A percentile compares a stretch with the other conserved stretches of the same genome.
Conservation (phyloP, 345 rosid species). For the Trapa incisa region DNA sequence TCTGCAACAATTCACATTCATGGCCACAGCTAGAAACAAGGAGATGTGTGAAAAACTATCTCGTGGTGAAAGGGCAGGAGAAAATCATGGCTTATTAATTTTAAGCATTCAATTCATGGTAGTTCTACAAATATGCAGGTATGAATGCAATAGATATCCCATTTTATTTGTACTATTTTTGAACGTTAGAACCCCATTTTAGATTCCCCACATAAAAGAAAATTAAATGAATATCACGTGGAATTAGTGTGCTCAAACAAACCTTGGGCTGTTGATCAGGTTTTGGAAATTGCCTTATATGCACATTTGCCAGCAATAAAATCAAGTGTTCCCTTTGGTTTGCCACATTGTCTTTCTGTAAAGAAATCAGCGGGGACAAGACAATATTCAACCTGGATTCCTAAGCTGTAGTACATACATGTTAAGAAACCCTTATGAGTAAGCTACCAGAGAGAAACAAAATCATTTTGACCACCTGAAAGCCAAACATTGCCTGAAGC, state of each 20-base stretch:
- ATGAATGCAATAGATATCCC: background rate
- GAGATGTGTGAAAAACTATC: background rate
- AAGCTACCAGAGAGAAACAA: background rate
- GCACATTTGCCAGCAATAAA: conserved; percentile 91
- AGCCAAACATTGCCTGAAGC: conserved; percentile 98
- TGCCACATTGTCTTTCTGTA: conserved; percentile 92
- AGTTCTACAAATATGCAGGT: background rate
- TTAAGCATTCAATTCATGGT: background rate
- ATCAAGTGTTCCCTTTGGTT: conserved; percentile 99
- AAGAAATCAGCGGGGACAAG: conserved; percentile 7
- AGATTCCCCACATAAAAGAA: background rate
- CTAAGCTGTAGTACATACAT: background rate
- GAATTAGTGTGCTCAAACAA: conserved; percentile 11
- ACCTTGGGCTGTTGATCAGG: conserved; percentile 99
- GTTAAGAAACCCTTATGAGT: background rate
- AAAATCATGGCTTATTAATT: background rate
- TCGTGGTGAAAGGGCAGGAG: background rate
- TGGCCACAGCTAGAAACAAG: background rate
- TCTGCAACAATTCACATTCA: background rate
- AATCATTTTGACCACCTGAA: conserved; percentile 46
- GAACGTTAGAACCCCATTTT: too few relatives aligned
- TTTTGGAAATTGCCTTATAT: conserved; percentile 88
- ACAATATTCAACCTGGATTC: conserved; percentile 4
- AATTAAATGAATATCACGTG: background rate
- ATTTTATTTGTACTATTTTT: background rate